Evolutionary conservation across 2,329 filamentous ascomycete species (phyloP), one percentile per base, ranked within the genome.

Genomic region (Madurella mycetomatis): DNA sequence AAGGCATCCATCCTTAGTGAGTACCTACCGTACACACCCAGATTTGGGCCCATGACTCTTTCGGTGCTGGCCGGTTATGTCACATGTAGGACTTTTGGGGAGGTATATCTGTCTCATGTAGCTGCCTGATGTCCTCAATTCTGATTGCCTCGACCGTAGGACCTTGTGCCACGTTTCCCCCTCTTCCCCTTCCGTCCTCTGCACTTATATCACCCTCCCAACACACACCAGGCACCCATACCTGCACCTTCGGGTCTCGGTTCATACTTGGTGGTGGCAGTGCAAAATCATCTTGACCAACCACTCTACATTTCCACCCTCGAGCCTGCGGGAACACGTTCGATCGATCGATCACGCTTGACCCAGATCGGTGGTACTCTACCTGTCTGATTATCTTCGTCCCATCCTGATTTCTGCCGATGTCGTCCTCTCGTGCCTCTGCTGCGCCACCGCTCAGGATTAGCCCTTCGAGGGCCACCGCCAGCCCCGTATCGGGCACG

Each of bases 191-290:
- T 30, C 4, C 25, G 41, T 41, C 25, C 39, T 25, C 9, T 11
- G 34, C 4, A 37, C 34, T 37, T 37, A 37, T 37, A 37, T 37
- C 13, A 25, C 34, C 13, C 34, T 4, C 34, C 34, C 13, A 37
- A 3, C 32, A 31, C 9, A 9, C 41, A 25, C 18, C 47, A 51
- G 18, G 25, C 43, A 53, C 56, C 40, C 55, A 39, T 40, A 31
- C 45, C 46, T 49, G 49, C 54, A 52, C 45, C 30, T 47, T 19
- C 42, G 34, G 34, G 19, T 40, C 31, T 43, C 39, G 41, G 39
- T 53, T 25, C 41, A 37, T 50, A 57, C 30, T 44, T 52, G 45
- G 58, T 47, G 53, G 58, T 58, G 58, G 58, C 58, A 54, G 58
- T 60, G 58, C 55, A 56, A 58, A 51, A 41, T 45, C 46, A 15